Percentiles rank a stretch among this genome's conserved stretches.
These are phyloP conservation scores for Podosphaera fusca DNA, from an alignment of 2,329 filamentous ascomycete species.

Conservation along the genomic window DNA sequence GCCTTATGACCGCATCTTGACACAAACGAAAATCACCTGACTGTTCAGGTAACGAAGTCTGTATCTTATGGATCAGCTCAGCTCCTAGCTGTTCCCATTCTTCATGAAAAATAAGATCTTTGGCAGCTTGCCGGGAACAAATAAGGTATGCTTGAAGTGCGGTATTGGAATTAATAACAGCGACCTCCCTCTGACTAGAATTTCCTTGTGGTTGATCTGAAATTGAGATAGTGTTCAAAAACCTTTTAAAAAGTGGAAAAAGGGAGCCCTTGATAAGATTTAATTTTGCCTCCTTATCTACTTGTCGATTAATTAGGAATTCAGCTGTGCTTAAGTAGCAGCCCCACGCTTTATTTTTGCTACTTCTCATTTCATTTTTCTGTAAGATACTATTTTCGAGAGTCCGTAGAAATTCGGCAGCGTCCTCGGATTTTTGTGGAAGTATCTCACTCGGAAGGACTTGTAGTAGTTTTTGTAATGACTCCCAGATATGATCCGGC, in stretches of 20 bases:
- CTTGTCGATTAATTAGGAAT: conserved; percentile 25
- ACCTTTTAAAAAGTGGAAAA: conserved; percentile 31
- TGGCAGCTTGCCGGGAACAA: background rate
- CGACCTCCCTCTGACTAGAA: conserved; percentile 21
- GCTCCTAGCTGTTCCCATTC: conserved; percentile 42
- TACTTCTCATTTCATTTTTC: conserved; percentile 50
- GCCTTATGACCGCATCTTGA: conserved; percentile 40
- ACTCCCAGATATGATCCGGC: conserved; percentile 47
- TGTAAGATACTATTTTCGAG: conserved; percentile 47
- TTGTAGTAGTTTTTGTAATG: conserved; percentile 36
- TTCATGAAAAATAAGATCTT: conserved; percentile 21
- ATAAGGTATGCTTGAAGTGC: background rate
- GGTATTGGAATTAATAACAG: conserved; percentile 16
- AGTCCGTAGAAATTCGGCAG: conserved; percentile 38
- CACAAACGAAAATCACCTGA: conserved; percentile 55
- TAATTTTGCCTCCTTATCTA: conserved; percentile 19
- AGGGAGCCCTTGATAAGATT: conserved; percentile 26
- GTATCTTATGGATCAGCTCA: conserved; percentile 40
- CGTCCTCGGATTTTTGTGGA: conserved; percentile 27
- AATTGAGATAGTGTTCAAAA: conserved; percentile 17
- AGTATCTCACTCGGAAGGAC: conserved; percentile 31
- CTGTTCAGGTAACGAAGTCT: conserved; percentile 57
- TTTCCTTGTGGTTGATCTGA: conserved; percentile 7
- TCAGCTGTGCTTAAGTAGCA: conserved; percentile 45
- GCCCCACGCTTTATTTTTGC: conserved; percentile 47